Evolutionary conservation across 495 filamentous ascomycete species (phyloP).

Genomic region (Daldinia vernicosa): DNA sequence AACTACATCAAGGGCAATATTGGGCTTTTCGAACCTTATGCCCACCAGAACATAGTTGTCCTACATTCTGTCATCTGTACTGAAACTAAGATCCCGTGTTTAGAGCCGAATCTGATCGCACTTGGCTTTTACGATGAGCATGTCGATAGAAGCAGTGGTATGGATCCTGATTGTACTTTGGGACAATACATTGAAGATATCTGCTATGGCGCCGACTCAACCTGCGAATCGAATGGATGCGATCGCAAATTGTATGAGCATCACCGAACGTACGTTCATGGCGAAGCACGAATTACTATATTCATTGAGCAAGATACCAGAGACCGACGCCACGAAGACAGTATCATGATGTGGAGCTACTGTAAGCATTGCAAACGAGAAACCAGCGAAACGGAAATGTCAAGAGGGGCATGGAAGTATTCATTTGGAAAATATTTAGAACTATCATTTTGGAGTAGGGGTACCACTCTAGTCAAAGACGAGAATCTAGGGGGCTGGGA

Average conservation of each 20-base stretch:
- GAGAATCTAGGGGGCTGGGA: constrained; percentile 53
- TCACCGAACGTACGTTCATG: constrained; percentile 96
- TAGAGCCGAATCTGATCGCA: constrained; percentile 85
- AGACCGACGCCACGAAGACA: constrained; percentile 64
- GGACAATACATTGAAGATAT: constrained; percentile 96
- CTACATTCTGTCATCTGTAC: constrained; percentile 94
- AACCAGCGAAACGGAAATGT: constrained; percentile 92
- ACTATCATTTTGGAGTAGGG: constrained; percentile 92
- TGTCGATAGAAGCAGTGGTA: constrained; percentile 62
- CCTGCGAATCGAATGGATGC: constrained; percentile 85
- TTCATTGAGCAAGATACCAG: constrained; percentile 75
- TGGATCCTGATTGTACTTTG: constrained; percentile 89
- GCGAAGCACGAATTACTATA: constrained; percentile 89
- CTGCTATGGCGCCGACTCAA: constrained; percentile 74
- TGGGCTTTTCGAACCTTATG: constrained; percentile 90
- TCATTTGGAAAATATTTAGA: constrained; percentile 98
- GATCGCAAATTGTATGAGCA: constrained; percentile 91
- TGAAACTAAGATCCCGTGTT: constrained; percentile 87
- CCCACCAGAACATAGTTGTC: constrained; percentile 95
- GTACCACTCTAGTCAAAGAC: constrained; percentile 78
- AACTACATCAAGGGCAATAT: constrained; percentile 83
- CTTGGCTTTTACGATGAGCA: constrained; percentile 94
- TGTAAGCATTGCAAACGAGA: constrained; percentile 92
- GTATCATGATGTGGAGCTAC: constrained; percentile 96
- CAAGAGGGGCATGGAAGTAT: constrained; percentile 95